These are phyloP conservation scores for Thinopyrum elongatum DNA, from an alignment of 176 grass and related monocot species.

Conservation along the genomic window DNA sequence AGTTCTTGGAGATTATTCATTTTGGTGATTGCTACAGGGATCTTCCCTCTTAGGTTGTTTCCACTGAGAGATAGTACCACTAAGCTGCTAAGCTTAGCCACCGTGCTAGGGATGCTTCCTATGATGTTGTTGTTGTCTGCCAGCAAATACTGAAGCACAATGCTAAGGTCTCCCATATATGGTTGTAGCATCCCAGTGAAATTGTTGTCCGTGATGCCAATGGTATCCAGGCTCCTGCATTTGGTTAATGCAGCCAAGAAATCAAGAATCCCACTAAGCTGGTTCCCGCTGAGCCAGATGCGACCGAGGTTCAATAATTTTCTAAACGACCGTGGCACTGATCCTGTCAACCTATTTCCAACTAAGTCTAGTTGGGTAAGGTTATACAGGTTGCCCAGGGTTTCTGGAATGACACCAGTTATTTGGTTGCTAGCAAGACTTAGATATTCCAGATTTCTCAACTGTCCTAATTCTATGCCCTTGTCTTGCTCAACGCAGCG, in stretches of 20 bases:
- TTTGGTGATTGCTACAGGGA: background rate
- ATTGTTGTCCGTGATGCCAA: background rate
- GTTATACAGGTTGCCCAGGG: too few relatives aligned
- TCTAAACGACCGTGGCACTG: background rate
- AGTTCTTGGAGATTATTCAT: slow-evolving; percentile 27
- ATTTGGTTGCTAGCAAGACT: too few relatives aligned
- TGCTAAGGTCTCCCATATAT: background rate
- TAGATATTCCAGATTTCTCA: too few relatives aligned
- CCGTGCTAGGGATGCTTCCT: slow-evolving; percentile 26
- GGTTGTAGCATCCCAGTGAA: slow-evolving; percentile 11
- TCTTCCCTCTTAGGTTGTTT: slow-evolving; percentile 25
- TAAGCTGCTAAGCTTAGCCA: slow-evolving; percentile 21
- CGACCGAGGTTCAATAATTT: background rate
- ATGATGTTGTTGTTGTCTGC: background rate
- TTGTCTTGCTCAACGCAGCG: too few relatives aligned
- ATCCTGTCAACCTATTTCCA: too few relatives aligned
- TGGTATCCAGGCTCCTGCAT: background rate
- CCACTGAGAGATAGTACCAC: background rate
- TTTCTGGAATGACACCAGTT: too few relatives aligned
- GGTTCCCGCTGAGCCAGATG: background rate
- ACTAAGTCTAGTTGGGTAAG: too few relatives aligned
- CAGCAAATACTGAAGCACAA: too few relatives aligned
- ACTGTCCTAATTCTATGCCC: too few relatives aligned
- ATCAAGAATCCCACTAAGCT: slow-evolving; percentile 13
- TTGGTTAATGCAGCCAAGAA: slow-evolving; percentile 20